Conservation (phyloP, 306 rosid species). For the Castanea mollissima region DNA sequence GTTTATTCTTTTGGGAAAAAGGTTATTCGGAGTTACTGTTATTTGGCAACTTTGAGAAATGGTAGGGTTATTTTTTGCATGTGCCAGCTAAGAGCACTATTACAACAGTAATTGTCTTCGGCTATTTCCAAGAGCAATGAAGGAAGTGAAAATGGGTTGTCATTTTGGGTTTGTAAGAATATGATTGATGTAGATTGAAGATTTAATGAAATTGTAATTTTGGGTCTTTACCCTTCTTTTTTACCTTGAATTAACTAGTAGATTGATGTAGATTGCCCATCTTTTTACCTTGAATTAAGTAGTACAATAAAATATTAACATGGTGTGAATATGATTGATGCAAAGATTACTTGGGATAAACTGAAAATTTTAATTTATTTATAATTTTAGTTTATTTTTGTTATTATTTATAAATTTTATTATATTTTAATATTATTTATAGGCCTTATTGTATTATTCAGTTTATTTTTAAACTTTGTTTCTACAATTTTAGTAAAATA, state of each 20-base stretch:
- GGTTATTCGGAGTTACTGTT: not conserved
- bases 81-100: conserved; percentile 35
- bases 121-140: conserved; percentile 39
- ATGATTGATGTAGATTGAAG: conserved; percentile 41
- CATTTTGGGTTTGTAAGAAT: conserved; percentile 29
- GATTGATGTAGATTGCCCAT: too few relatives aligned
- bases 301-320: too few relatives aligned
- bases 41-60: not conserved
- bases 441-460: fast-evolving
- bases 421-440: too few relatives aligned
- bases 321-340: too few relatives aligned
- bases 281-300: too few relatives aligned
- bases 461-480: fast-evolving
- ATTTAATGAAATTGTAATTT: conserved; percentile 3
- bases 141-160: conserved; percentile 6
- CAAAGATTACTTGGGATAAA: too few relatives aligned
- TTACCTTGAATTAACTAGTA: not conserved
- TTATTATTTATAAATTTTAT: too few relatives aligned
- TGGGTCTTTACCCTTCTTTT: conserved; percentile 1
- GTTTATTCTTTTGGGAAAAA: not conserved
- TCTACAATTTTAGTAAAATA: fast-evolving
- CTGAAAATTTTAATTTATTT: too few relatives aligned
- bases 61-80: not conserved
- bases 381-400: too few relatives aligned
- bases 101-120: conserved; percentile 29